Evolutionary conservation across 371 early-diverging fungal species (phyloP), one percentile per base, ranked within the genome.

Genomic region (Choanephora cucurbitarum): DNA sequence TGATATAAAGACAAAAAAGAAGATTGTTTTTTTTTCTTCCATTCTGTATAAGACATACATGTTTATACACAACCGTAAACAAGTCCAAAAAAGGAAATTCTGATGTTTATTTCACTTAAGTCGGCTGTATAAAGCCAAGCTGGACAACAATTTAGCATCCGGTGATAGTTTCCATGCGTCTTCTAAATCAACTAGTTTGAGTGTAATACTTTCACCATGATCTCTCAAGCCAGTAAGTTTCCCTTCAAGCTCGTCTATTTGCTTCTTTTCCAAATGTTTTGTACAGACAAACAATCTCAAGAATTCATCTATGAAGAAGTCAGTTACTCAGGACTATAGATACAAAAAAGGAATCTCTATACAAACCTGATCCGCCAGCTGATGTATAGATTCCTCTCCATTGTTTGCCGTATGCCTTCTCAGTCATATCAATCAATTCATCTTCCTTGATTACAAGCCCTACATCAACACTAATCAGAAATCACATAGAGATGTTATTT

Each of bases 171-270:
- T 73, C 85, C 88, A 91, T 10, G 88, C 80, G 21, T 90, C 79
- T 43, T 80, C 74, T 50, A 92, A 60, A 7, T 77, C 59, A 0
- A 88, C 86, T 19, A 93, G 50, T 31, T 82, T 75, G 21, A 93
- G 51, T 1, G 85, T 78, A 49, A 94, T 94, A 14, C 72, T 79
- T 68, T 94, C 94, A 11, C 92, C 94, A 39, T 86, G 78, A 7
- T 85, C 84, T n/a, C 88, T 72, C 22, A 91, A 67, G 3, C 94
- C 93, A 15, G 85, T 75, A 13, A 91, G 56, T 55, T 81, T 81
- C 6, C 86, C 91, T 60, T 84, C 81, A 11, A 94, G 60, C 7
- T 62, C 59, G 13, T 72, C 57, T 1, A 91, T 72, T 19, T 91
- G 78, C 1, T 66, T 44, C 22, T 58, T 55, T 0, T 70, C 57